phyloP scores from a whole-genome alignment of 2,329 filamentous ascomycete genomes.

The Fusarium scirpi region DNA sequence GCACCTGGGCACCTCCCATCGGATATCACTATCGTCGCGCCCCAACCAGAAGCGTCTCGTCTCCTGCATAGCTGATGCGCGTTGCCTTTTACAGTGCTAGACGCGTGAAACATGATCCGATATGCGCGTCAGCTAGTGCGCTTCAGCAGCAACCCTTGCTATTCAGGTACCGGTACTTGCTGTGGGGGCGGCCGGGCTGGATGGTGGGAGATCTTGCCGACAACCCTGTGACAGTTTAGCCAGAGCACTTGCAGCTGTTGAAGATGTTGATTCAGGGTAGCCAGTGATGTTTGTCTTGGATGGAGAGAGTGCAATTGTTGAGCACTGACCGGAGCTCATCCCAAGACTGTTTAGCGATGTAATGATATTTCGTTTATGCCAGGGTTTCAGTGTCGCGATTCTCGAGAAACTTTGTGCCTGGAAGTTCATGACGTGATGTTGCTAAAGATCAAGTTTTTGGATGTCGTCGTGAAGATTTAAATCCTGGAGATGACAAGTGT shows the following conservation, averaged over 20 bases:
- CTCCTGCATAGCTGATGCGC: constrained; percentile 47
- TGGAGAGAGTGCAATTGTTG: background rate
- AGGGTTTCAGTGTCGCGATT: too few relatives aligned
- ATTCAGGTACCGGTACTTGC: constrained; percentile 46
- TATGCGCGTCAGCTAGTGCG: constrained; percentile 50
- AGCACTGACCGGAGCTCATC: background rate
- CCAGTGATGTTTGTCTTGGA: background rate
- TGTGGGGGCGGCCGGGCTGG: constrained; percentile 30
- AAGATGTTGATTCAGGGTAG: constrained; percentile 38
- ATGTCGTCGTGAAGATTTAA: background rate
- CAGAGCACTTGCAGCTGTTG: constrained; percentile 19
- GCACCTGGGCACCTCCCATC: background rate
- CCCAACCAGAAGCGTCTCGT: constrained; percentile 28
- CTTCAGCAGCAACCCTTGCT: constrained; percentile 44
- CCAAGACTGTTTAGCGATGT: background rate
- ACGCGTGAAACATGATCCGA: constrained; percentile 49
- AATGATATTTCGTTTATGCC: background rate
- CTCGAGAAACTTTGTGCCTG: background rate
- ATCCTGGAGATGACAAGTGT: constrained; percentile 3
- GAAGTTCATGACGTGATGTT: background rate
- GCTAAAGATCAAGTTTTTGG: background rate
- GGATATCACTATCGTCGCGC: constrained; percentile 26
- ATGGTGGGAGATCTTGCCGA: constrained; percentile 45
- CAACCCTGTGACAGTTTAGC: constrained; percentile 39
- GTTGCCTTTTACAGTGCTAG: constrained; percentile 48